A percentile compares a stretch with the other conserved stretches of the same genome.
Conservation (phyloP, 148 eudicot species). For the Chenopodium suecicum region DNA sequence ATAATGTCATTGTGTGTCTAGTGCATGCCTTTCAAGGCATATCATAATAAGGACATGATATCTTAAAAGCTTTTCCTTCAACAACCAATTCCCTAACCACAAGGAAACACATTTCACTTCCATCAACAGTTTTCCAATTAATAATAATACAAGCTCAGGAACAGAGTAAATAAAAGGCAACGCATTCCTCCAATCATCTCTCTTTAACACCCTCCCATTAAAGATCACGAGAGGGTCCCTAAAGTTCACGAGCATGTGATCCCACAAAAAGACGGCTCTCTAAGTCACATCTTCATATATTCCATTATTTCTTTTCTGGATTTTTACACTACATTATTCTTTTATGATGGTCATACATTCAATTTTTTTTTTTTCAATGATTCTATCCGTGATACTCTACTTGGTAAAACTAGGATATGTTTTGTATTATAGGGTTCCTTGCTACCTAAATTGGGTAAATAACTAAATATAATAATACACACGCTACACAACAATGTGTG, state of each 20-base stretch:
- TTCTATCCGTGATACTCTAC: neutral
- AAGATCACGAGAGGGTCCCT: conserved; percentile 34
- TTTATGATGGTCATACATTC: conserved; percentile 6
- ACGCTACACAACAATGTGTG: too few relatives aligned
- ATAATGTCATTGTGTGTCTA: conserved; percentile 18
- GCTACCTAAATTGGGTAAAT: neutral
- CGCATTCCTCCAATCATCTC: conserved; percentile 14
- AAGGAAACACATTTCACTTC: conserved; percentile 11
- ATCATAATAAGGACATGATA: conserved; percentile 33
- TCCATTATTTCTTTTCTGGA: neutral
- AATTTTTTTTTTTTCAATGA: too few relatives aligned
- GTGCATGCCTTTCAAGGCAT: conserved; percentile 23
- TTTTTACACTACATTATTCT: conserved; percentile 15
- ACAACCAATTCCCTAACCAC: conserved; percentile 22
- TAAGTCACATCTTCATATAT: conserved; percentile 24
- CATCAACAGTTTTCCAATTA: neutral
- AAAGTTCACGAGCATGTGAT: conserved; percentile 32
- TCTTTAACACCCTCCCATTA: conserved; percentile 1
- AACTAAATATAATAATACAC: neutral
- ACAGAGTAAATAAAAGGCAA: neutral
- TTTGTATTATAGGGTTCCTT: neutral
- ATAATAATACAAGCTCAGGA: neutral
- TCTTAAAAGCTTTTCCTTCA: conserved; percentile 19
- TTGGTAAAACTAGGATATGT: neutral
- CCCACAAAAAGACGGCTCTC: conserved; percentile 36